Evolutionary conservation across 768 basidiomycete species (phyloP), one percentile per base, ranked within the genome.

Genomic region (Amanita subjunquillea): DNA sequence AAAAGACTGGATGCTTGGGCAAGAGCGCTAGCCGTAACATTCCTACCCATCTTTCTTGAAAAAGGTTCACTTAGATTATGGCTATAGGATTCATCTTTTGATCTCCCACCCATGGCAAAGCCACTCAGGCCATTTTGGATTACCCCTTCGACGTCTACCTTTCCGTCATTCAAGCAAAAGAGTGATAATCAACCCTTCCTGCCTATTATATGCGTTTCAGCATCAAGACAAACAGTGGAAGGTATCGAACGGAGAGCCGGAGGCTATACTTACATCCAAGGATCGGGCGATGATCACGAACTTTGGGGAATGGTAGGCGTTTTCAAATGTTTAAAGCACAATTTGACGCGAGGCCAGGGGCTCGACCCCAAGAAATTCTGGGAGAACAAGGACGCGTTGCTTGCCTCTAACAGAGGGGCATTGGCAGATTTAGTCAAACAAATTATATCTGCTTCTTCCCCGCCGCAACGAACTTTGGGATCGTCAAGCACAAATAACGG

Each of bases 251-350:
- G 86, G 20, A 77, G 85, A 0, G 57, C 71, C 7, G 67, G 71
- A n/a, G 89, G 88, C 0, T 96, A 84, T 62, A 72, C 82, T 20
- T 97, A 97, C 63, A 79, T 97, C 6, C 93, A 95, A 64, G 95
- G 95, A 1, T 90, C 88, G 0, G 95, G 93, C 0, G 95, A 97
- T 60, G 95, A 98, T 60, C 91, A 94, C 61, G 93, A 96, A 65
- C 71, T 87, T 4, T 94, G 91, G 92, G 77, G 83, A 27, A 78
- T 79, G 79, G 88, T 87, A 51, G 41, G 65, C 29, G 47, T 25
- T 32, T 48, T n/a, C 25, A 46, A 46, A 45, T 15, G 12, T n/a
- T 20, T 2, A 20, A 37, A 15, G 13, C 34, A 20, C 17, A 37
- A 15, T 49, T 4, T 43, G 49, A 49, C 49, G 46, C 55, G 30